Evolutionary conservation across 257 asterid species (phyloP).

Genomic region (Nicotiana paniculata): DNA sequence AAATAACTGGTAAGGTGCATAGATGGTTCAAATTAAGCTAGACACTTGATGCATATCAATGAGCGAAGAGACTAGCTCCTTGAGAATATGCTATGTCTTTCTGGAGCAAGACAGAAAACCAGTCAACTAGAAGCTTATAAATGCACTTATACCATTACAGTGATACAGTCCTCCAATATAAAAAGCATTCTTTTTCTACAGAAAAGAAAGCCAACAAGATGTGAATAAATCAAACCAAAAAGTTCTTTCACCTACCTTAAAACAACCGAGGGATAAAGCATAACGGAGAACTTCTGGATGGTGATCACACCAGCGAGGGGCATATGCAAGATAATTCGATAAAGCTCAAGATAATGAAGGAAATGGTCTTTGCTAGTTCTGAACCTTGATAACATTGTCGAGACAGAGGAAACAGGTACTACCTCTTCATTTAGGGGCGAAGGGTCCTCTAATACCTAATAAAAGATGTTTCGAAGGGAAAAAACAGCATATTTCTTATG

Average conservation of each 20-base stretch:
- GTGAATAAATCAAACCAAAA: background rate
- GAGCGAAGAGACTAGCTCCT: background rate
- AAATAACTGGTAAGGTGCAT: background rate
- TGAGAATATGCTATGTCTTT: background rate
- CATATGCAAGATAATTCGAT: background rate
- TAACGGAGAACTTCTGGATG: background rate
- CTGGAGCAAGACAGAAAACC: background rate
- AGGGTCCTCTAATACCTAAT: background rate
- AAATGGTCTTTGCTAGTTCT: background rate
- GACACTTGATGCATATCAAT: background rate
- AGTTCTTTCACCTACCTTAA: background rate
- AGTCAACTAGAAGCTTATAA: background rate
- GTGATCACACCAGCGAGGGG: background rate
- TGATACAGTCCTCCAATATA: background rate
- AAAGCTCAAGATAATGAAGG: background rate
- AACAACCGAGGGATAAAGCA: background rate
- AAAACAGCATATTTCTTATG: too few species aligned
- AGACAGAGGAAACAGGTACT: background rate
- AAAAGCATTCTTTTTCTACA: background rate
- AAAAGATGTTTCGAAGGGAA: too few species aligned
- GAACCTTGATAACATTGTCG: background rate
- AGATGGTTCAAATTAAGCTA: background rate
- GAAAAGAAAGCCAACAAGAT: background rate
- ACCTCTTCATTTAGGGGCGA: background rate
- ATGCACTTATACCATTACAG: background rate